Evolutionary conservation across 2,329 filamentous ascomycete genomes (phyloP), one percentile per base, ranked within the genome.

Genomic region (Pseudogymnoascus sp.): DNA sequence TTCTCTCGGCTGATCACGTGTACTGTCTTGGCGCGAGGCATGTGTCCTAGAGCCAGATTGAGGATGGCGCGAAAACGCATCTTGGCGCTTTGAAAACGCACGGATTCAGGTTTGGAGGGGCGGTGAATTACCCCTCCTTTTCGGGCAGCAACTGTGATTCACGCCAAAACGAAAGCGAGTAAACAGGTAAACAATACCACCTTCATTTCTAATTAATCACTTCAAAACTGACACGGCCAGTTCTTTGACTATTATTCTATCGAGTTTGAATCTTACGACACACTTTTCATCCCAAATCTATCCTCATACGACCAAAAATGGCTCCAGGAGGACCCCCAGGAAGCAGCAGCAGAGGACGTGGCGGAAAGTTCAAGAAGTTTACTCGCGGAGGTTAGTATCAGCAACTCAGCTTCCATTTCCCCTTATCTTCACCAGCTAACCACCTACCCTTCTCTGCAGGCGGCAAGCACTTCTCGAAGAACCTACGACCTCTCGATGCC

Each of bases 311-410:
- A 64, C 47, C 62, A 67, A 71, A 66, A 67, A 83, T 80, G 77
- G 82, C 82, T 75, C 80, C 87, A 68, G 84, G 73, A 69, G 72
- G 72, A 69, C 71, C 73, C 60, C 70, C 72, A 69, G 73, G 71
- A 29, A 69, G 63, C 66, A 76, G 76, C 69, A 75, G 76, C 69
- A 75, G 91, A 74, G 92, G 91, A 70, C 89, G 93, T 74, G 92
- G 89, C 72, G 91, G 93, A 77, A 97, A 97, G 79, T 96, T 93
- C 77, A 90, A 86, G 80, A 97, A 97, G 81, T 91, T 89, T 69
- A 92, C 91, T 70, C 85, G 93, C 78, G 93, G 93, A 83, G 93
- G 93, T 93, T 78, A 70, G 83, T 72, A 60, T 68, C 66, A 51
- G 18, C 21, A 12, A 40, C 60, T 62, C 29, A 6, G 12, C 21